Percentiles rank a stretch among this genome's conserved stretches.
These are phyloP conservation scores for Petunia axillaris DNA, from an alignment of 257 asterid genomes.

Conservation along the genomic window DNA sequence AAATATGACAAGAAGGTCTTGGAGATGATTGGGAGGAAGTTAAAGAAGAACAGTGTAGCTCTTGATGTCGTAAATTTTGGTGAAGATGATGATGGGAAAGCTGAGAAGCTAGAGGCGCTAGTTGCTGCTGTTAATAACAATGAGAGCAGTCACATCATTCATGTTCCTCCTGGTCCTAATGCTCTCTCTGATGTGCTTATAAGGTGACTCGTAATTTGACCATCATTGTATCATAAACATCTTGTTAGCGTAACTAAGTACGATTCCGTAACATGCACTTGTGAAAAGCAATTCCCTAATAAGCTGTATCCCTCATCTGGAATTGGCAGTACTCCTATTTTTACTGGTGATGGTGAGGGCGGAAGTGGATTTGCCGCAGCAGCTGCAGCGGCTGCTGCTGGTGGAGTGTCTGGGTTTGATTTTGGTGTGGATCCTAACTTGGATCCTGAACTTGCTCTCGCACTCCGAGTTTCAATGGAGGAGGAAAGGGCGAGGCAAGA, in stretches of 20 bases:
- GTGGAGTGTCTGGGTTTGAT: conserved; percentile 84
- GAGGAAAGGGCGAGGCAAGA: conserved; percentile 99
- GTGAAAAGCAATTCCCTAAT: conserved; percentile 21
- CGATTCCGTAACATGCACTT: background rate
- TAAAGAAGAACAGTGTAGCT: conserved; percentile 96
- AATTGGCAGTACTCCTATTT: conserved; percentile 78
- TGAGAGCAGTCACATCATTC: conserved; percentile 92
- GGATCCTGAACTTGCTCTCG: conserved; percentile 99
- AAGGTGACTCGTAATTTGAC: conserved; percentile 53
- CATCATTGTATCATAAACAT: conserved; percentile 8
- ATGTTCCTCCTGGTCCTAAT: conserved; percentile 90
- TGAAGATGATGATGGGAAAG: conserved; percentile 90
- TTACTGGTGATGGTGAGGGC: conserved; percentile 97
- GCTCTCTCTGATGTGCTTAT: conserved; percentile 96
- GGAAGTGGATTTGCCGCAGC: conserved; percentile 91
- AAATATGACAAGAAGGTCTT: conserved; percentile 85
- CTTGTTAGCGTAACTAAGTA: background rate
- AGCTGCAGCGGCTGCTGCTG: conserved; percentile 82
- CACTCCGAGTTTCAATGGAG: conserved; percentile 99
- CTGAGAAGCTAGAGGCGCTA: conserved; percentile 87
- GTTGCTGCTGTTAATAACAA: conserved; percentile 92
- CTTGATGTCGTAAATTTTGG: conserved; percentile 97
- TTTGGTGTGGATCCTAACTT: conserved; percentile 99
- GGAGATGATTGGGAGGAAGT: conserved; percentile 89
- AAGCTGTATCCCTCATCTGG: background rate